Evolutionary conservation across 164 flowering plant genomes (phyloP).

Genomic region (Magnolia changhungtana): DNA sequence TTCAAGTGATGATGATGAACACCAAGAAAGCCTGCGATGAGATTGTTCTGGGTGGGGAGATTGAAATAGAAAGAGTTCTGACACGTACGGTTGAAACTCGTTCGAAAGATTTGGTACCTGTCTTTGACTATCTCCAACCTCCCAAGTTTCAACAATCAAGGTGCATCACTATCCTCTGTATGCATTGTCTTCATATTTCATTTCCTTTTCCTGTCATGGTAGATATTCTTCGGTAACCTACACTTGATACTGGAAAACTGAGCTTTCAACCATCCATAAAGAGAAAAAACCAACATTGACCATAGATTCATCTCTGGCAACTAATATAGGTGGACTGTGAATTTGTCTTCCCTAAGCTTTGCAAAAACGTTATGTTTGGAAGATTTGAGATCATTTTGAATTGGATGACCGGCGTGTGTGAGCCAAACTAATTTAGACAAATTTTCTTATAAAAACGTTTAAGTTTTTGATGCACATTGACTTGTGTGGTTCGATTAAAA

Average conservation of each 20-base stretch:
- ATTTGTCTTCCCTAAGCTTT: too few relatives aligned
- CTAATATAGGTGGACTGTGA: too few relatives aligned
- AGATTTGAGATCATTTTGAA: too few relatives aligned
- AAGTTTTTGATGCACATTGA: too few relatives aligned
- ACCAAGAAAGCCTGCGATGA: constrained; percentile 23
- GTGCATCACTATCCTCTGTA: constrained; percentile 23
- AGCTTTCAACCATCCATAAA: too few relatives aligned
- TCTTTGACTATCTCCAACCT: constrained; percentile 44
- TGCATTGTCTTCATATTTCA: neutral
- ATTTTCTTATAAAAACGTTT: too few relatives aligned
- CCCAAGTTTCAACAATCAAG: constrained; percentile 48
- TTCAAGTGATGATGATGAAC: constrained; percentile 47
- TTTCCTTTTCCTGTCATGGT: neutral
- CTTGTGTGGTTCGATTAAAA: too few relatives aligned
- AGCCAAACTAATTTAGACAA: too few relatives aligned
- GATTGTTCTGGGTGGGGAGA: constrained; percentile 42
- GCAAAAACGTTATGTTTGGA: too few relatives aligned
- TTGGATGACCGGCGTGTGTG: too few relatives aligned
- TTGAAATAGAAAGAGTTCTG: constrained; percentile 58
- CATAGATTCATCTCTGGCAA: too few relatives aligned
- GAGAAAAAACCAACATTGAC: too few relatives aligned
- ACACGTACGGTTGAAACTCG: constrained; percentile 58
- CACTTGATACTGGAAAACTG: neutral
- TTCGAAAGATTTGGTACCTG: constrained; percentile 59
- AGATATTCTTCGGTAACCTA: neutral